phyloP scores from a whole-genome alignment of 2,329 filamentous ascomycete species.

The Hypoxylon sp. region DNA sequence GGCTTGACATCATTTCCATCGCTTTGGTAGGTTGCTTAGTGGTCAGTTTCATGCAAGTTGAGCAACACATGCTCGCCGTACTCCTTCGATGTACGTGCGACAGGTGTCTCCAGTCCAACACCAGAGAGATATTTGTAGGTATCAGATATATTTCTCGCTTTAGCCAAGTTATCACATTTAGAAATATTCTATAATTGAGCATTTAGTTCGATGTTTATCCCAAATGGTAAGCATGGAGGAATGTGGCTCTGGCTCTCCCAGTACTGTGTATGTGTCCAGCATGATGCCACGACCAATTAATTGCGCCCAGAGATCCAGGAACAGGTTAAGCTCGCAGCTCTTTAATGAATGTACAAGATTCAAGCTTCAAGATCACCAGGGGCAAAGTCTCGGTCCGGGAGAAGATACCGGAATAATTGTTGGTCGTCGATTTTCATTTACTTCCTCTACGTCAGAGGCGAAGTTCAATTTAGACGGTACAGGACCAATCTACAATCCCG shows the following conservation, averaged over 20 bases:
- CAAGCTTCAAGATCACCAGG: conserved; percentile 34
- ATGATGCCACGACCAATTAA: conserved; percentile 24
- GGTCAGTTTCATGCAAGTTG: conserved; percentile 41
- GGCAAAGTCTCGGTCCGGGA: conserved; percentile 20
- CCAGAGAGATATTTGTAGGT: neutral
- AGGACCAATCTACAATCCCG: neutral
- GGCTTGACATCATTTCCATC: conserved; percentile 41
- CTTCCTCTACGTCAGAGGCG: conserved; percentile 22
- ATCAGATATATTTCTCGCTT: conserved; percentile 5
- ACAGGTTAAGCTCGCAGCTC: conserved; percentile 34
- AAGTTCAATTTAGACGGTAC: conserved; percentile 23
- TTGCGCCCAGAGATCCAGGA: conserved; percentile 17
- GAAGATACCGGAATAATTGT: conserved; percentile 22
- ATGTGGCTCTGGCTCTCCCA: neutral
- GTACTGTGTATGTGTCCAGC: neutral
- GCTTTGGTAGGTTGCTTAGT: conserved; percentile 32
- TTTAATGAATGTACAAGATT: conserved; percentile 22
- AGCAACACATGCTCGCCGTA: conserved; percentile 7
- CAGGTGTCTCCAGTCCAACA: conserved; percentile 1
- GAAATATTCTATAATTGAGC: neutral
- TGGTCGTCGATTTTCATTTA: conserved; percentile 2
- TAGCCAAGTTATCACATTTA: neutral
- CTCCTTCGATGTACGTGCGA: conserved; percentile 30
- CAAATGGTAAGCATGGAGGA: conserved; percentile 1
- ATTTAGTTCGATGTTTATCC: neutral